These are phyloP conservation scores for Craspedostauros australis DNA, from an alignment of 108 stramenopile species.

Conservation along the genomic window DNA sequence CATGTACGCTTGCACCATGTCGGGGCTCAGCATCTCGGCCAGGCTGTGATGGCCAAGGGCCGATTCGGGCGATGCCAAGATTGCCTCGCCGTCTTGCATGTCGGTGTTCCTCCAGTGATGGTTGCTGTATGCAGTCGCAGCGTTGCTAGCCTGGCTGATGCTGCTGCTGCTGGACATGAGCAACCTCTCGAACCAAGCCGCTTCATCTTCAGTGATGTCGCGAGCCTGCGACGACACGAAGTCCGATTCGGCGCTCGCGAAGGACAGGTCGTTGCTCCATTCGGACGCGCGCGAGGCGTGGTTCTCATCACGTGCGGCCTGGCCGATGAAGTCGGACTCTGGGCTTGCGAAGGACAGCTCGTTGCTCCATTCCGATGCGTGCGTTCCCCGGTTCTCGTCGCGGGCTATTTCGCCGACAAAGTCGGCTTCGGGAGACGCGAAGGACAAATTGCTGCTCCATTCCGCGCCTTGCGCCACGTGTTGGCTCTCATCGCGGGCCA, in stretches of 20 bases:
- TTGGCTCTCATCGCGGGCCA: background rate
- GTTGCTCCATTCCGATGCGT: background rate
- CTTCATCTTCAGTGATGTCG: background rate
- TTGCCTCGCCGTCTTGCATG: background rate
- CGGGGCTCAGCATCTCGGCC: slow-evolving; percentile 1
- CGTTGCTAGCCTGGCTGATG: background rate
- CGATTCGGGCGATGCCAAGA: slow-evolving; percentile 12
- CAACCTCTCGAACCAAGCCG: background rate
- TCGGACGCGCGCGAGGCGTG: background rate
- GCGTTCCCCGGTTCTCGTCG: background rate
- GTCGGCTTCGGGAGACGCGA: slow-evolving; percentile 13
- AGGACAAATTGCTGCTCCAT: slow-evolving; percentile 2
- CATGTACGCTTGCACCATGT: background rate
- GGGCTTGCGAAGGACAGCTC: slow-evolving; percentile 8
- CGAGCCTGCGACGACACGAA: too few relatives aligned
- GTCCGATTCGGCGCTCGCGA: slow-evolving; percentile 20
- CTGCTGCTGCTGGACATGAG: background rate
- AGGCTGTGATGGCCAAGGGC: slow-evolving; percentile 3
- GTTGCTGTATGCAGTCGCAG: background rate
- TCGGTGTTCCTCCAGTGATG: background rate
- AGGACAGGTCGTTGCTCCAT: background rate
- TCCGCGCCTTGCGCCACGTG: background rate
- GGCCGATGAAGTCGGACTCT: slow-evolving; percentile 9
- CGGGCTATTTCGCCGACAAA: background rate
- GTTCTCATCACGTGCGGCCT: background rate